These are phyloP conservation scores for Lagenidium giganteum DNA, from an alignment of 352 stramenopile genomes.

Conservation along the genomic window DNA sequence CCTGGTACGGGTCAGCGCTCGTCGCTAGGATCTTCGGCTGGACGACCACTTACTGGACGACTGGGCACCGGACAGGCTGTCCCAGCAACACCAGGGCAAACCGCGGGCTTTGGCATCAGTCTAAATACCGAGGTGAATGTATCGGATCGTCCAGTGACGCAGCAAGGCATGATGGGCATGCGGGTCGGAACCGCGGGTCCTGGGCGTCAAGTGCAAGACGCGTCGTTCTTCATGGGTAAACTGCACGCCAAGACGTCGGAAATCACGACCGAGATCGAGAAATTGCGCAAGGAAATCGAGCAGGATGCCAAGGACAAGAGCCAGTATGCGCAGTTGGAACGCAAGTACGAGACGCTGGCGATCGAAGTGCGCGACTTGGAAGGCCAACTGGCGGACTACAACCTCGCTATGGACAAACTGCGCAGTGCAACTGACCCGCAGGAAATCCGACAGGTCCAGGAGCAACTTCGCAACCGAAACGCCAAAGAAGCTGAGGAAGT, in stretches of 20 bases:
- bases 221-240: conserved; percentile 87
- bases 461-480: conserved; percentile 68
- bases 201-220: conserved; percentile 82
- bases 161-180: conserved; percentile 93
- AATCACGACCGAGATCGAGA: conserved; percentile 77
- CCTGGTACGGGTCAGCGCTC: conserved; percentile 50
- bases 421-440: conserved; percentile 57
- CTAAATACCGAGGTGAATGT: conserved; percentile 91
- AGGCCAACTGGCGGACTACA: conserved; percentile 91
- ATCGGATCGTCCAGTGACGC: conserved; percentile 87
- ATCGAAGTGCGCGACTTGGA: conserved; percentile 81
- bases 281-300: conserved; percentile 78
- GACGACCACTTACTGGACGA: conserved; percentile 46
- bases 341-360: conserved; percentile 69
- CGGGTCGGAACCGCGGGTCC: conserved; percentile 61
- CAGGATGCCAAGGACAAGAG: conserved; percentile 84
- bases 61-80: conserved; percentile 50
- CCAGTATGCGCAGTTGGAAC: conserved; percentile 84
- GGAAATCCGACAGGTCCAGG: conserved; percentile 66
- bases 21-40: conserved; percentile 39
- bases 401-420: conserved; percentile 92
- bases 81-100: conserved; percentile 61
- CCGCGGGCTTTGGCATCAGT: conserved; percentile 64
- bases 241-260: conserved; percentile 89
- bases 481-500: conserved; percentile 85